These are phyloP conservation scores for Cucurbita ficifolia DNA, from an alignment of 306 rosid species.

Conservation along the genomic window DNA sequence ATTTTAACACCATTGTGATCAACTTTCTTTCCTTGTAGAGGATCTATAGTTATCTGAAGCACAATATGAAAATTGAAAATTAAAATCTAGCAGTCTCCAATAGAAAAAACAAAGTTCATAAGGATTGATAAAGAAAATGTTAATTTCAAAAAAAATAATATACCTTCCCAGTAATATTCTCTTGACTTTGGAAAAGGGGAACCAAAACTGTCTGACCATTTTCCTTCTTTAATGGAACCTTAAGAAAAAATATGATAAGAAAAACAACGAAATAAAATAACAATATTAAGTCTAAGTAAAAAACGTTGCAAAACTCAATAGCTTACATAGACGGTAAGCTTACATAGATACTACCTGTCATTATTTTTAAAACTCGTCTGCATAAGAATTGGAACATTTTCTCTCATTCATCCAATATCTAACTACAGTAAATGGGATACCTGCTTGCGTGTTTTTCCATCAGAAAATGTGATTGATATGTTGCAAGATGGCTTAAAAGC, in stretches of 20 bases:
- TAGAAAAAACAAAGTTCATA: not conserved
- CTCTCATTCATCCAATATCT: not conserved
- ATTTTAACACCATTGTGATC: conserved; percentile 95
- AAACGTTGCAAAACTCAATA: not conserved
- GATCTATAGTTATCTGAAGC: conserved; percentile 61
- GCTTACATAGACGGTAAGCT: not conserved
- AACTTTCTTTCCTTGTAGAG: conserved; percentile 87
- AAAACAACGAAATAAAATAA: not conserved
- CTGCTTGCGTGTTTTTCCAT: conserved; percentile 95
- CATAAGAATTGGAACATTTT: not conserved
- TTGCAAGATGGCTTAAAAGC: conserved; percentile 98
- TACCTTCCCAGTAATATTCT: conserved; percentile 95
- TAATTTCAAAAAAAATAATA: conserved; percentile 5
- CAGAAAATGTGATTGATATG: conserved; percentile 58
- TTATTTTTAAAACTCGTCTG: not conserved
- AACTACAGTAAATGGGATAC: conserved; percentile 15
- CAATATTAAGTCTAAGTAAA: not conserved
- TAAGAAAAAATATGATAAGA: not conserved
- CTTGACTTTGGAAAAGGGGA: conserved; percentile 96
- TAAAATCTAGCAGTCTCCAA: not conserved
- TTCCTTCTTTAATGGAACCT: conserved; percentile 82
- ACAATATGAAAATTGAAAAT: conserved; percentile 10
- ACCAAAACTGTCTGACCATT: conserved; percentile 70
- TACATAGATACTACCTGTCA: not conserved
- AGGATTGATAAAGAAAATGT: not conserved